A percentile compares a stretch with the other conserved stretches of the same genome.
Conservation (phyloP, 1,284 basidiomycete genomes). For the Athelia sp. region DNA sequence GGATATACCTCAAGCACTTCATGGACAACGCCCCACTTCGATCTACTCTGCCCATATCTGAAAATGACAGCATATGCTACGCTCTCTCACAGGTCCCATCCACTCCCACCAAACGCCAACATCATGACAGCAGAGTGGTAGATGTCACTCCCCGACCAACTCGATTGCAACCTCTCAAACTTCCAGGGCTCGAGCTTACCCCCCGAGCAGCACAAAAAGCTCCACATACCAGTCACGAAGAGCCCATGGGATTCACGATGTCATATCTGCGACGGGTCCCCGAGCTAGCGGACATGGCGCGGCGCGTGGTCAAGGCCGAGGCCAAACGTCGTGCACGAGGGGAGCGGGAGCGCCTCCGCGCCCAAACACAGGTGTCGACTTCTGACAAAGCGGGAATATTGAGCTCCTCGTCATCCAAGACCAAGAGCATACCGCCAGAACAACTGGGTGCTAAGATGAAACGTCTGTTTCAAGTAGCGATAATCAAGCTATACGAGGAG, state of each 20-base stretch:
- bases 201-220: slow-evolving; percentile 7
- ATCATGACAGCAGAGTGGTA: not conserved
- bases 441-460: slow-evolving; percentile 43
- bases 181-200: slow-evolving; percentile 4
- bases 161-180: slow-evolving; percentile 17
- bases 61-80: slow-evolving; percentile 13
- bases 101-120: slow-evolving; percentile 26
- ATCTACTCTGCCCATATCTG: slow-evolving; percentile 5
- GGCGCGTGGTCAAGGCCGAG: slow-evolving; percentile 55
- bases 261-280: slow-evolving; percentile 72
- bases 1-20: slow-evolving; percentile 71
- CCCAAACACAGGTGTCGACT: slow-evolving; percentile 1
- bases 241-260: slow-evolving; percentile 51
- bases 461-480: slow-evolving; percentile 55
- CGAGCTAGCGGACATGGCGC: slow-evolving; percentile 57
- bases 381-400: not conserved
- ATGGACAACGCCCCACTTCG: slow-evolving; percentile 47
- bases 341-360: slow-evolving; percentile 31
- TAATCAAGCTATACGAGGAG: slow-evolving; percentile 58
- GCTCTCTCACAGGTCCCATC: slow-evolving; percentile 14
- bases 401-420: slow-evolving; percentile 2
- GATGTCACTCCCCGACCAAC: too few species aligned
- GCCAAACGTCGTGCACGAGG: slow-evolving; percentile 42
- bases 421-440: slow-evolving; percentile 3
- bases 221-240: not conserved